These are phyloP conservation scores for Paraglomus brasilianum DNA, from an alignment of 192 early-diverging fungal species.

Conservation along the genomic window DNA sequence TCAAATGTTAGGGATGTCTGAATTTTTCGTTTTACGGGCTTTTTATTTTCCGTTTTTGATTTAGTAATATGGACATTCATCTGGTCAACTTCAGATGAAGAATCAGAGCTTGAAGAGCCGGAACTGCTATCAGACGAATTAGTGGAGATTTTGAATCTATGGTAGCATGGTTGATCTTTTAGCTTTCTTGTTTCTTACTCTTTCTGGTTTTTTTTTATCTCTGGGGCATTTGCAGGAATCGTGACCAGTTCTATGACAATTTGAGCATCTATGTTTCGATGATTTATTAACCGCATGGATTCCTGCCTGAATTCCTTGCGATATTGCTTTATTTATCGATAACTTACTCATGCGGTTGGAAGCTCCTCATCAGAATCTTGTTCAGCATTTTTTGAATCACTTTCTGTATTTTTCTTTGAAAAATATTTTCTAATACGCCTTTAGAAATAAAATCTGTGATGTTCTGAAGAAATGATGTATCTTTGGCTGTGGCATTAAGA, in stretches of 20 bases:
- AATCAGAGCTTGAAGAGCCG: constrained; percentile 9
- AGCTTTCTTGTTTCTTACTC: neutral
- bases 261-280: constrained; percentile 8
- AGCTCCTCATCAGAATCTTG: constrained; percentile 15
- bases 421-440: constrained; percentile 21
- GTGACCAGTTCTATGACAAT: constrained; percentile 8
- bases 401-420: constrained; percentile 16
- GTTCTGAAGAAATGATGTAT: constrained; percentile 16
- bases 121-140: neutral
- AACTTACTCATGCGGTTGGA: constrained; percentile 12
- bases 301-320: neutral
- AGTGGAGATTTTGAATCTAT: constrained; percentile 18
- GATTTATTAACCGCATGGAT: constrained; percentile 11
- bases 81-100: neutral
- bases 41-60: too few relatives aligned
- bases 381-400: constrained; percentile 11
- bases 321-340: constrained; percentile 22
- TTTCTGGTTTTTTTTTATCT: constrained; percentile 13
- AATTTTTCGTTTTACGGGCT: too few relatives aligned
- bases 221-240: neutral
- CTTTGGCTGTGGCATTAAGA: neutral
- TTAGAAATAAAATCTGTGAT: constrained; percentile 25
- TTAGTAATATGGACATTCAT: neutral
- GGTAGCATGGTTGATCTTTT: constrained; percentile 10
- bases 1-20: too few relatives aligned